These are phyloP conservation scores for Diaporthe eres DNA, from an alignment of 2,329 filamentous ascomycete genomes.

Conservation along the genomic window DNA sequence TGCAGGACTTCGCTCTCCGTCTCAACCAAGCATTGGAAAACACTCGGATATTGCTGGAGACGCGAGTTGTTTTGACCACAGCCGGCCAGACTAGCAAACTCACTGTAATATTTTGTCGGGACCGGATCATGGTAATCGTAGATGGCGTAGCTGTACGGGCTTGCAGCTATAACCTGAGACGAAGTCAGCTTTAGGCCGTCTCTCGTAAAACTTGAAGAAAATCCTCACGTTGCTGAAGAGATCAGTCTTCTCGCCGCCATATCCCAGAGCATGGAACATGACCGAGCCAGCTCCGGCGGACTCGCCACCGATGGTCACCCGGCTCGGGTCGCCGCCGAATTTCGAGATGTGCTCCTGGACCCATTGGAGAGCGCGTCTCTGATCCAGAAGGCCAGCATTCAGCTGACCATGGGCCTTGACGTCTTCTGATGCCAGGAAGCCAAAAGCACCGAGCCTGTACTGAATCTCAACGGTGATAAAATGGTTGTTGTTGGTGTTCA, in stretches of 20 bases:
- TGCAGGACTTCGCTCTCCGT: slow-evolving; percentile 46
- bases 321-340: slow-evolving; percentile 51
- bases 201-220: background rate
- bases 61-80: slow-evolving; percentile 41
- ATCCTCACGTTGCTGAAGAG: slow-evolving; percentile 47
- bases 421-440: slow-evolving; percentile 56
- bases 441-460: slow-evolving; percentile 64
- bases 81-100: slow-evolving; percentile 47
- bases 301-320: slow-evolving; percentile 50
- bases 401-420: slow-evolving; percentile 47
- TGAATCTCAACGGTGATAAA: slow-evolving; percentile 63
- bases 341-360: slow-evolving; percentile 58
- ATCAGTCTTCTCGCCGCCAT: slow-evolving; percentile 45
- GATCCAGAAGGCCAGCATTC: slow-evolving; percentile 56
- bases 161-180: slow-evolving; percentile 45
- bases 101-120: slow-evolving; percentile 44
- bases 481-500: slow-evolving; percentile 49
- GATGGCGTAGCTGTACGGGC: slow-evolving; percentile 47
- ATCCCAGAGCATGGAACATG: slow-evolving; percentile 46
- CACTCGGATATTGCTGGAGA: slow-evolving; percentile 38
- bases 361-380: slow-evolving; percentile 63
- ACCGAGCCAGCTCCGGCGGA: slow-evolving; percentile 48
- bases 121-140: slow-evolving; percentile 45
- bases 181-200: background rate
- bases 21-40: slow-evolving; percentile 48